A percentile compares a stretch with the other conserved stretches of the same genome.
phyloP scores from a whole-genome alignment of 2,329 filamentous ascomycete genomes.

The Aaosphaeria arxii region DNA sequence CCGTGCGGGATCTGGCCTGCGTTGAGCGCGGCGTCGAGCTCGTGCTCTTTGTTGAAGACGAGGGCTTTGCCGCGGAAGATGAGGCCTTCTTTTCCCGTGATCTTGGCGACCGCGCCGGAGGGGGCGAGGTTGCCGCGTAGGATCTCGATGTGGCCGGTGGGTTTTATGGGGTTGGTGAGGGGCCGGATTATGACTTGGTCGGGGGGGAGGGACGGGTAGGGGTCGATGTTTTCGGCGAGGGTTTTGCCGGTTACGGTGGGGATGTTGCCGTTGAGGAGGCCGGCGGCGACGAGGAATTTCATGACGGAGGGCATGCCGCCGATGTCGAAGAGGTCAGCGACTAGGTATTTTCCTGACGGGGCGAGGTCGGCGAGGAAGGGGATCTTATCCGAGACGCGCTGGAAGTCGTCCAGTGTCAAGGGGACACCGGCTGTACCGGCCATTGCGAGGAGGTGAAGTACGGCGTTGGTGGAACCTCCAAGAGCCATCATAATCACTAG shows the following conservation, averaged over 20 bases:
- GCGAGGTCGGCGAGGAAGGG: conserved; percentile 85
- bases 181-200: conserved; percentile 81
- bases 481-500: conserved; percentile 87
- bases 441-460: conserved; percentile 88
- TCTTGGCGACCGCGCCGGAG: conserved; percentile 88
- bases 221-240: conserved; percentile 74
- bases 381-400: conserved; percentile 75
- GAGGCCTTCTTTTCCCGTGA: conserved; percentile 91
- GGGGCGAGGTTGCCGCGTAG: conserved; percentile 85
- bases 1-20: conserved; percentile 66
- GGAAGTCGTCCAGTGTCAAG: conserved; percentile 77
- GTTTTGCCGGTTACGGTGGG: conserved; percentile 83
- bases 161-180: conserved; percentile 79
- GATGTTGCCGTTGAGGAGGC: conserved; percentile 73
- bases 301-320: conserved; percentile 83
- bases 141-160: conserved; percentile 83
- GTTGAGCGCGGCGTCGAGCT: conserved; percentile 72
- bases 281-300: conserved; percentile 76
- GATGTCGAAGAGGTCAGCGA: conserved; percentile 83
- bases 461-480: conserved; percentile 86
- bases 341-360: conserved; percentile 78
- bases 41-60: conserved; percentile 83
- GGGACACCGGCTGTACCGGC: conserved; percentile 77
- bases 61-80: conserved; percentile 75
- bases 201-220: conserved; percentile 72